Evolutionary conservation across 1,284 basidiomycete species (phyloP).

Genomic region (Pyrrhoderma lamaoense): DNA sequence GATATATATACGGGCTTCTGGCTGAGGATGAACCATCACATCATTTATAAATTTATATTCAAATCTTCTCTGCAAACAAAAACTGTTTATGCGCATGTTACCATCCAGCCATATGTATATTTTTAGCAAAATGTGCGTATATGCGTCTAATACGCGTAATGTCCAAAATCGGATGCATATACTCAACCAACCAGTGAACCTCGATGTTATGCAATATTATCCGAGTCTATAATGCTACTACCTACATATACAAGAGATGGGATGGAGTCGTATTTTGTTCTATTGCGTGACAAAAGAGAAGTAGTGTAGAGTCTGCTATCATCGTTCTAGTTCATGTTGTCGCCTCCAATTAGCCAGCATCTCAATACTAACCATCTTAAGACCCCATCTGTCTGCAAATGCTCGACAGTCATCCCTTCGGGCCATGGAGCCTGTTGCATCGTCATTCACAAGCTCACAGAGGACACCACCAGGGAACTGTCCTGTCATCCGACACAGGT

Average conservation of each 20-base stretch:
- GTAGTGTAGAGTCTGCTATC: too few relatives aligned
- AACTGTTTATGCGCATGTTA: too few relatives aligned
- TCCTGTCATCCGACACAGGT: conserved; percentile 78
- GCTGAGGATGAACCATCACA: too few relatives aligned
- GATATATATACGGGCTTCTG: too few relatives aligned
- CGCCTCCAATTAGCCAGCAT: conserved; percentile 48
- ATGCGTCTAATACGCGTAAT: background rate
- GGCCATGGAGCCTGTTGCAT: conserved; percentile 89
- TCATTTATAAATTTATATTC: background rate
- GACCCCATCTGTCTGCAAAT: conserved; percentile 88
- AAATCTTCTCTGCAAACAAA: too few relatives aligned
- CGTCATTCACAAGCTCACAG: conserved; percentile 94
- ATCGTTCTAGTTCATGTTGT: conserved; percentile 11
- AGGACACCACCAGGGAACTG: conserved; percentile 80
- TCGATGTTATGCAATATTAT: too few relatives aligned
- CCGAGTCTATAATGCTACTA: too few relatives aligned
- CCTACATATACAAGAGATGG: too few relatives aligned
- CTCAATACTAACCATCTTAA: conserved; percentile 94
- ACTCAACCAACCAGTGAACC: too few relatives aligned
- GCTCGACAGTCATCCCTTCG: conserved; percentile 87
- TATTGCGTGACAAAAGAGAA: too few relatives aligned
- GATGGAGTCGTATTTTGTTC: background rate
- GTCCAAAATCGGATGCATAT: background rate
- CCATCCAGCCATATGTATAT: background rate
- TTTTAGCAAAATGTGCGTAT: background rate